Conservation (phyloP, 1,284 basidiomycete species). For the Cutaneotrichosporon daszewskae region DNA sequence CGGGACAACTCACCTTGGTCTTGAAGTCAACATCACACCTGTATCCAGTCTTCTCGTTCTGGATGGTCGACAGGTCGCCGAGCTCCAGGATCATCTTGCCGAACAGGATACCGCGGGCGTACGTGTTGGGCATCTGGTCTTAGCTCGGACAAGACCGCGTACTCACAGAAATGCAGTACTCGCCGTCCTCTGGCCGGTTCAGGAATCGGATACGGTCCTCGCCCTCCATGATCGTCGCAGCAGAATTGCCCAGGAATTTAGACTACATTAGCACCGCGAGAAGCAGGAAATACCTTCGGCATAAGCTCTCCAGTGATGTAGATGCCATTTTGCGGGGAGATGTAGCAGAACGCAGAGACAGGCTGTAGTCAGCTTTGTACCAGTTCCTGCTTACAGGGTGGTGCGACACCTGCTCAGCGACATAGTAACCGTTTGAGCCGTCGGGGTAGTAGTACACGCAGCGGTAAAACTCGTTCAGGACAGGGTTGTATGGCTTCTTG, state of each 20-base stretch:
- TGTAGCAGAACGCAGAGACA: constrained; percentile 93
- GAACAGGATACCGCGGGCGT: constrained; percentile 92
- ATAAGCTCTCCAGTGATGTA: constrained; percentile 86
- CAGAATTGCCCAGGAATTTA: constrained; percentile 93
- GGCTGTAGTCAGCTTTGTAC: constrained; percentile 50
- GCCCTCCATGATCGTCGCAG: constrained; percentile 92
- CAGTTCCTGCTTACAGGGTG: constrained; percentile 38
- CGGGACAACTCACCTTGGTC: constrained; percentile 61
- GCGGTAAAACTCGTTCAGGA: constrained; percentile 96
- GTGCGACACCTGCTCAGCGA: constrained; percentile 78
- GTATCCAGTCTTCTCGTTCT: constrained; percentile 71
- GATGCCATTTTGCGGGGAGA: constrained; percentile 78
- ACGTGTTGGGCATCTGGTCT: constrained; percentile 81
- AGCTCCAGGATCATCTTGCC: constrained; percentile 98
- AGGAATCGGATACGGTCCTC: constrained; percentile 81
- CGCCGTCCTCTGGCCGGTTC: constrained; percentile 75
- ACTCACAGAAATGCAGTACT: constrained; percentile 40
- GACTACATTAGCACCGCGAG: constrained; percentile 46
- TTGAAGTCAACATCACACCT: constrained; percentile 91
- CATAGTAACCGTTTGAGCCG: constrained; percentile 88
- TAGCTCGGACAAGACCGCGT: not conserved
- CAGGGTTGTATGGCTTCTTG: constrained; percentile 99
- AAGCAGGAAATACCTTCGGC: constrained; percentile 58
- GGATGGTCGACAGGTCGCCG: constrained; percentile 81
- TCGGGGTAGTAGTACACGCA: constrained; percentile 91